Evolutionary conservation across 306 rosid species (phyloP), one percentile per base, ranked within the genome.

Genomic region (Vicia faba): DNA sequence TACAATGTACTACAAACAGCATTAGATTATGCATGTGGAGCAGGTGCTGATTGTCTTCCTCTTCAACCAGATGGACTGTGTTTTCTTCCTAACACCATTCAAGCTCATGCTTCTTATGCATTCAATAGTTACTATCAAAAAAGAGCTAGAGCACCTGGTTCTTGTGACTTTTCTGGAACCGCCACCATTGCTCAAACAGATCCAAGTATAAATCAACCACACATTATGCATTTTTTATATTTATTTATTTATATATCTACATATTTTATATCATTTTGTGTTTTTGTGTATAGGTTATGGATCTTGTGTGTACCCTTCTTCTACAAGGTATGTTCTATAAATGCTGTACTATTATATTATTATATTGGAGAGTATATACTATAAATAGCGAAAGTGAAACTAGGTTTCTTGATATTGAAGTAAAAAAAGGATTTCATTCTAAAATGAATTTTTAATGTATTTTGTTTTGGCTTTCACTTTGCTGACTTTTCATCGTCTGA

Each of bases 101-200:
- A 86, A 49, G 99, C 97, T 9, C 99, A 88, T 50, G 81, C 99
- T 74, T 93, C 99, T 7, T 95, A 88, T 60, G 99, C 97, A 53
- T 95, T 88, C 86, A 75, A 95, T 61, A 91, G 95, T 70, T 90
- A 38, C 75, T 95, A 77, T 61, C 92, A 86, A 19, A 76, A 78
- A 26, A 81, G 70, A 48, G 61, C 73, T 1, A 85, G 84, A 83
- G 90, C 89, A 0, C 90, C 95, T 16, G 99, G 96, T 3, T 79
- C 90, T 11, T 93, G 97, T 39, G 95, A 79, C 78, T 90, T 93
- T 61, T 61, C 86, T 29, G 90, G 79, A 74, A 72, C 97, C 0
- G 87, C 92, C 74, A 95, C 91, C 81, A 72, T 90, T 72, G 95
- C 97, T 38, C 90, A 84, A 50, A 79, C 84, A 3, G 95, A 95